Evolutionary conservation across 2,329 filamentous ascomycete species (phyloP).

Genomic region (Escovopsis sp.): DNA sequence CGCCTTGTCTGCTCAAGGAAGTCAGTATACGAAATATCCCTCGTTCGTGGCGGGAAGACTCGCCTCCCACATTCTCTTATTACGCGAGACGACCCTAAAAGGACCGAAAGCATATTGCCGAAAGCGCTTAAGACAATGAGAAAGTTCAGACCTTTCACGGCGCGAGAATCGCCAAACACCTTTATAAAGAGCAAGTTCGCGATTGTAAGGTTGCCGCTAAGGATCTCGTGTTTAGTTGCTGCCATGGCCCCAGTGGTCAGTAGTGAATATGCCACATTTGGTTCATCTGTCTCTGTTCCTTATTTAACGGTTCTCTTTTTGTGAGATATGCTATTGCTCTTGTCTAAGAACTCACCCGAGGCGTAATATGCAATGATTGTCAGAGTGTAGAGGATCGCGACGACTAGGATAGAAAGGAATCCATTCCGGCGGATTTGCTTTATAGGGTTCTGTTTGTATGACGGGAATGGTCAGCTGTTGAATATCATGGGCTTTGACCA

Average conservation of each 20-base stretch:
- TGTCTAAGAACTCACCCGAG: constrained; percentile 26
- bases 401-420: constrained; percentile 32
- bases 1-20: constrained; percentile 32
- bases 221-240: constrained; percentile 40
- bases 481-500: no score
- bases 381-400: constrained; percentile 41
- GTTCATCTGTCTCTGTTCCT: no score
- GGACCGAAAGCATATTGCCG: constrained; percentile 41
- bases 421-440: constrained; percentile 37
- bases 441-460: no score
- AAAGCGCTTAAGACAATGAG: constrained; percentile 42
- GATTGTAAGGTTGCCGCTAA: constrained; percentile 35
- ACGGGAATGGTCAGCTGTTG: no score
- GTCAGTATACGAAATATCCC: background rate
- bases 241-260: background rate
- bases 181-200: constrained; percentile 44
- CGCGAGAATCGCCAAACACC: constrained; percentile 35
- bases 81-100: constrained; percentile 39
- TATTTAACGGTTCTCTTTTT: no score
- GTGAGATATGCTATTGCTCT: no score
- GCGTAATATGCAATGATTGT: constrained; percentile 48
- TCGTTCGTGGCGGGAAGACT: background rate
- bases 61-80: constrained; percentile 44
- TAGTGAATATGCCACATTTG: no score
- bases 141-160: constrained; percentile 40